Evolutionary conservation across 192 early-diverging fungal genomes (phyloP), one percentile per base, ranked within the genome.

Genomic region (Cladochytrium replicatum): DNA sequence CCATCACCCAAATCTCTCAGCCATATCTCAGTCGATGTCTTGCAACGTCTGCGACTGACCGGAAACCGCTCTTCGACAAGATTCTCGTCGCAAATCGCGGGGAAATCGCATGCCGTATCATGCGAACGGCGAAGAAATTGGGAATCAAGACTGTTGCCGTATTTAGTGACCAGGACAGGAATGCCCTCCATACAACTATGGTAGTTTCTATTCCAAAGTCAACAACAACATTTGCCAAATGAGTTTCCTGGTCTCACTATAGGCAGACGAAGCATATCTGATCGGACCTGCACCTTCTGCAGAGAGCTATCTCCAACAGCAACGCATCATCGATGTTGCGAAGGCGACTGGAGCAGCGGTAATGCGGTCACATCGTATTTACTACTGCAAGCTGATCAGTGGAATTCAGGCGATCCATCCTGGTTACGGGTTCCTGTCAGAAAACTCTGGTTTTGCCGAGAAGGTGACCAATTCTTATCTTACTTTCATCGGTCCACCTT

Each of bases 81-180:
- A 92, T 97, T 41, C 75, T 97, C 40, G 86, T 97, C 52, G 93
- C 91, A 34, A 97, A 97, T 64, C 78, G 93, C 63, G 82, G 81
- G n/a, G 43, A 58, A 25, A 56, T 58, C 23, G 63, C 58, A 4
- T 51, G 38, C 31, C 22, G 49, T 13, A 48, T 69, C 70, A 80
- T 47, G 87, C 68, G 75, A 4, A 92, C 91, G 0, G 86, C 86
- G 27, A 80, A 85, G 40, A 68, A 79, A 45, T 66, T 97, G n/a
- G 94, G 91, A 19, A 85, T 97, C 72, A 89, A 91, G 61, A 87
- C 90, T 11, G 94, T 97, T 0, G 90, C 91, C 1, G 86, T 97
- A 2, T 94, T 87, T 61, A 82, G 78, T 55, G 89, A 93, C 47
- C 89, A 89, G n/a, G 94, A 94, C 58, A 62, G 61, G n/a, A 55